Base-by-base conservation (phyloP, 2,329 filamentous ascomycete genomes). In the Septoria petroselini region DNA sequence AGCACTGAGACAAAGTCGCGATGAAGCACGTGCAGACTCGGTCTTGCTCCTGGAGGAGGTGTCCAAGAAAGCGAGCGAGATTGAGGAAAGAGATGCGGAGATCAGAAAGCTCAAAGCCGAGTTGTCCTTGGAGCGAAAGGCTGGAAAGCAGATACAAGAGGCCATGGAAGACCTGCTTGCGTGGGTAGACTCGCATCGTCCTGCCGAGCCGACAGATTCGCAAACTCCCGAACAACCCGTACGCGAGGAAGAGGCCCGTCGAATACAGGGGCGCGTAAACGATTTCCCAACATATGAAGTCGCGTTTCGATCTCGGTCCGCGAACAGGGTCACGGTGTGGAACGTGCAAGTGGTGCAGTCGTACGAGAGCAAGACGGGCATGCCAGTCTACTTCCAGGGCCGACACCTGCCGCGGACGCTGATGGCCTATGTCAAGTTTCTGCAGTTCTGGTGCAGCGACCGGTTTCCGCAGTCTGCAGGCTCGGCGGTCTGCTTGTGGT, bases 381-480 rank as follows among this genome's bases (percentile, higher is more conserved):
- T 23, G 9, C 43, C 43, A 14, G 30, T 47, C 3, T 47, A 40
- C 17, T 47, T 39, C 14, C 43, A 39, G 8, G 43, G 43, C 23
- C 15, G 25, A 7, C 43, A 47, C n/a, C 21, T 47, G 18, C 43
- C 43, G 14, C 39, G 18, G 18, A 47, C 43, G 4, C 18, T 47
- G 17, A 47, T 30, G n/a, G 25, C 43, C 8, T 47, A 47, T 7
- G 34, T 47, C 27, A 47, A 47, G 14, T 47, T 47, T 8, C 15
- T 47, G 34, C 43, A 47, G 27, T 47, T 47, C 12, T 47, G 43
- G 43, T 47, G 33, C 12, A 12, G 43, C 21, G 43, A 47, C 23
- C 17, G 34, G 3, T 17, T 40, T 4, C 35, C 43, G 3, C 34
- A 39, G 7, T 39, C 34, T 7, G 34, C 33, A 3, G 35, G 34